These are phyloP conservation scores for Dendrocalamus sinicus DNA, from an alignment of 176 grass and related monocot species.

Conservation along the genomic window DNA sequence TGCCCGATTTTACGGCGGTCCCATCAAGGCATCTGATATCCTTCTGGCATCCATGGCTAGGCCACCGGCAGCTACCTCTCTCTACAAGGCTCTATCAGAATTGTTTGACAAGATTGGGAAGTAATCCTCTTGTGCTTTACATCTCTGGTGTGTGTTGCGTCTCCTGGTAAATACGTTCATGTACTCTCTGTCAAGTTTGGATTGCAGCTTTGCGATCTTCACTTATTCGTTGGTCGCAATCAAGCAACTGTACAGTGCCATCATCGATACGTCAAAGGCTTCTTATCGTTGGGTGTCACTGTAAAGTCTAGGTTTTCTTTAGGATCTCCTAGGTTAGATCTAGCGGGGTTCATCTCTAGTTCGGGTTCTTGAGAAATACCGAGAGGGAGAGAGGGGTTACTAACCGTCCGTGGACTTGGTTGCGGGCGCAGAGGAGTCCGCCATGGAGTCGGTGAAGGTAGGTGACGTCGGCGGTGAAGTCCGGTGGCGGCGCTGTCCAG, in stretches of 20 bases:
- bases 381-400: too few relatives aligned
- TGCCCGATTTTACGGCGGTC: slow-evolving; percentile 69
- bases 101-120: slow-evolving; percentile 60
- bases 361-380: too few relatives aligned
- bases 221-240: slow-evolving; percentile 30
- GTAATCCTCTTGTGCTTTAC: slow-evolving; percentile 14
- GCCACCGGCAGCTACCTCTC: slow-evolving; percentile 62
- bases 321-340: too few relatives aligned
- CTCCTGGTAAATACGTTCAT: slow-evolving; percentile 43
- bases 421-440: too few relatives aligned
- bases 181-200: not conserved
- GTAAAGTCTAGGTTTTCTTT: too few relatives aligned
- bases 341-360: too few relatives aligned
- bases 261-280: slow-evolving; percentile 8
- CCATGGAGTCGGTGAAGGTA: too few relatives aligned
- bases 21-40: slow-evolving; percentile 69
- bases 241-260: slow-evolving; percentile 44
- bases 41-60: slow-evolving; percentile 69
- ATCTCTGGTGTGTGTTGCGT: not conserved
- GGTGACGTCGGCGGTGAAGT: too few relatives aligned
- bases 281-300: not conserved
- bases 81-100: slow-evolving; percentile 74
- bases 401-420: too few relatives aligned
- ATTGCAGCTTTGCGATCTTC: not conserved
- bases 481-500: too few relatives aligned